Conservation (phyloP, 208 protist genomes). For the Balamuthia mandrillaris region DNA sequence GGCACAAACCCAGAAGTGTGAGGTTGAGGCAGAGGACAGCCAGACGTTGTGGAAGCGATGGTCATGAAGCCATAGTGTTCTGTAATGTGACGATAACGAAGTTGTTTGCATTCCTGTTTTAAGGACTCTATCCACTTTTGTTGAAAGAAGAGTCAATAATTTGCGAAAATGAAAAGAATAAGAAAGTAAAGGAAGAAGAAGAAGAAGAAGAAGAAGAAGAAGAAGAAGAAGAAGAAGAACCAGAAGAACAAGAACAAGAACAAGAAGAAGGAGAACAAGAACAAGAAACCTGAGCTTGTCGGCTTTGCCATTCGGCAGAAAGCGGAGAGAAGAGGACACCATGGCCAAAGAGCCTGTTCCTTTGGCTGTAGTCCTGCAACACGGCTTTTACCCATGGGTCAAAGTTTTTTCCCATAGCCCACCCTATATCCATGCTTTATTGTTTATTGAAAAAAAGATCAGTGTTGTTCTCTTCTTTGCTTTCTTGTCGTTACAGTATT, state of each 20-base stretch:
- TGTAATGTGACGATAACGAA: neutral
- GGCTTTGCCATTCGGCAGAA: neutral
- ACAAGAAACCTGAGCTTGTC: neutral
- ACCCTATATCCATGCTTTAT: neutral
- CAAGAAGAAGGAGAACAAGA: neutral
- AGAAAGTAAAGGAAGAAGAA: neutral
- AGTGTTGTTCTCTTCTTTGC: neutral
- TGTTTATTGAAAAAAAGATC: neutral
- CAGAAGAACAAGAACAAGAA: neutral
- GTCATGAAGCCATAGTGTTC: slow-evolving; percentile 27
- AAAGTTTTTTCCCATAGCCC: neutral
- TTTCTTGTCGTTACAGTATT: neutral
- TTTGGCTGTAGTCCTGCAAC: neutral
- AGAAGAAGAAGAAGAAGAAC: neutral
- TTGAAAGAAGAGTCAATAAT: neutral
- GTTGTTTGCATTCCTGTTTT: neutral
- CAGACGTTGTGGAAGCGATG: neutral
- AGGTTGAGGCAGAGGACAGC: neutral
- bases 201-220: neutral
- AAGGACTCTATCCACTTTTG: neutral
- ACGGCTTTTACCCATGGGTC: neutral
- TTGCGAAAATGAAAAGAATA: neutral
- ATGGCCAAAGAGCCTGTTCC: neutral
- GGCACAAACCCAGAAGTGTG: neutral
- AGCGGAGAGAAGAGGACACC: neutral